Evolutionary conservation across 306 rosid genomes (phyloP).

Genomic region (Casuarina glauca): DNA sequence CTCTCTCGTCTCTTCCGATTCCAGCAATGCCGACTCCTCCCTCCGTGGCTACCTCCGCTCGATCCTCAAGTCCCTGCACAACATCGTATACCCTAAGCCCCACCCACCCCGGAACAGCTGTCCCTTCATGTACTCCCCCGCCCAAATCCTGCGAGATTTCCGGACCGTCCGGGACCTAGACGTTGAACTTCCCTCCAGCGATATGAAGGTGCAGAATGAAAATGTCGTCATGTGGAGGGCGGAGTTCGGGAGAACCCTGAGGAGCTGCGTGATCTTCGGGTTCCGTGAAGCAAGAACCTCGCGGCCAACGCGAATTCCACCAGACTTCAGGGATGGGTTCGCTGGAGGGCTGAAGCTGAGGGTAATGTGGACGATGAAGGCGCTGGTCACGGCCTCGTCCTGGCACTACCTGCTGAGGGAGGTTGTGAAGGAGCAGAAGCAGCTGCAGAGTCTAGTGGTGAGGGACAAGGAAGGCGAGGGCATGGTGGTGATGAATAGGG

Average conservation of each 20-base stretch:
- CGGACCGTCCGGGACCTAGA: conserved; percentile 29
- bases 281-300: conserved; percentile 21
- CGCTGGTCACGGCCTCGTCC: conserved; percentile 48
- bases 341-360: too few relatives aligned
- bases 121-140: conserved; percentile 29
- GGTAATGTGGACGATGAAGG: conserved; percentile 45
- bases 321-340: too few relatives aligned
- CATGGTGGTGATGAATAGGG: conserved; percentile 37
- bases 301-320: too few relatives aligned
- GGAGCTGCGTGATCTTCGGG: conserved; percentile 43
- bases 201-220: conserved; percentile 28
- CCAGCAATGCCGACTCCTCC: conserved; percentile 16
- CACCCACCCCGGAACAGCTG: conserved; percentile 3
- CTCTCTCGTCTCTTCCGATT: conserved; percentile 41
- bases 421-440: conserved; percentile 34
- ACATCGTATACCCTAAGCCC: conserved; percentile 24
- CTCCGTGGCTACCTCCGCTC: conserved; percentile 25
- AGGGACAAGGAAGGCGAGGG: conserved; percentile 51
- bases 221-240: conserved; percentile 46
- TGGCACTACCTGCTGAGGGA: conserved; percentile 47
- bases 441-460: conserved; percentile 30
- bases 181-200: conserved; percentile 42
- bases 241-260: conserved; percentile 38
- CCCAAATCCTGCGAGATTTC: conserved; percentile 46
- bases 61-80: conserved; percentile 35